phyloP scores from a whole-genome alignment of 2,329 filamentous ascomycete genomes.

The Xylariaceae sp. region DNA sequence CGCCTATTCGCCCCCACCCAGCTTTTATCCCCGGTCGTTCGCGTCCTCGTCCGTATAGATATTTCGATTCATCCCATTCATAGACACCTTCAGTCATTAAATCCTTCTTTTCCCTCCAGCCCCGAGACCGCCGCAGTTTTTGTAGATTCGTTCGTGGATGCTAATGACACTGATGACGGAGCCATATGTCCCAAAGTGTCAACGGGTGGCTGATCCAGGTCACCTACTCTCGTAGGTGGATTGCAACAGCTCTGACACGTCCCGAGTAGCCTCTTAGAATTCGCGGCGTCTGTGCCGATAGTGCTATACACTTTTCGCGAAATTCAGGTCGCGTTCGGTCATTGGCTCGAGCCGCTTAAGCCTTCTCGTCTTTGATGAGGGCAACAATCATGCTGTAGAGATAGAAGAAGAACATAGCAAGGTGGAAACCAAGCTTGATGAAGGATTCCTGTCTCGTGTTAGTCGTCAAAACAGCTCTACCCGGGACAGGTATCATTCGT shows the following conservation, averaged over 20 bases:
- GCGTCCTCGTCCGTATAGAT: neutral
- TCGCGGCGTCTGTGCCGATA: neutral
- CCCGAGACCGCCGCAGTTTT: neutral
- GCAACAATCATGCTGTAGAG: conserved; percentile 98
- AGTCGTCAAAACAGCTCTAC: conserved; percentile 1
- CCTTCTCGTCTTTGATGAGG: conserved; percentile 88
- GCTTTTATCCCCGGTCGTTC: conserved; percentile 1
- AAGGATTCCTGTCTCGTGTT: conserved; percentile 74
- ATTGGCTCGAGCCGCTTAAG: conserved; percentile 47
- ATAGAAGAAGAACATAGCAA: conserved; percentile 99
- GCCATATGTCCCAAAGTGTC: conserved; percentile 6
- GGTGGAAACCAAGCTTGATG: conserved; percentile 96
- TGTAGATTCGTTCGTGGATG: conserved; percentile 4
- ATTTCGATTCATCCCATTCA: conserved; percentile 10
- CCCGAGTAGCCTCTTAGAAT: neutral
- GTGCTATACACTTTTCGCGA: neutral
- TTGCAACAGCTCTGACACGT: neutral
- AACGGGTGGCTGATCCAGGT: conserved; percentile 1
- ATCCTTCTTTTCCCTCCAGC: neutral
- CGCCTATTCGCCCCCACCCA: conserved; percentile 9
- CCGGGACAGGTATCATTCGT: no score
- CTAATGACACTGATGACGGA: neutral
- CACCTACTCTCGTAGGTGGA: neutral
- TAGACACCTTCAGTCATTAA: conserved; percentile 16
- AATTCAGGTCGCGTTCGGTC: conserved; percentile 2